Base-by-base conservation (phyloP, 352 stramenopile species). In the Globisporangium perplexum region DNA sequence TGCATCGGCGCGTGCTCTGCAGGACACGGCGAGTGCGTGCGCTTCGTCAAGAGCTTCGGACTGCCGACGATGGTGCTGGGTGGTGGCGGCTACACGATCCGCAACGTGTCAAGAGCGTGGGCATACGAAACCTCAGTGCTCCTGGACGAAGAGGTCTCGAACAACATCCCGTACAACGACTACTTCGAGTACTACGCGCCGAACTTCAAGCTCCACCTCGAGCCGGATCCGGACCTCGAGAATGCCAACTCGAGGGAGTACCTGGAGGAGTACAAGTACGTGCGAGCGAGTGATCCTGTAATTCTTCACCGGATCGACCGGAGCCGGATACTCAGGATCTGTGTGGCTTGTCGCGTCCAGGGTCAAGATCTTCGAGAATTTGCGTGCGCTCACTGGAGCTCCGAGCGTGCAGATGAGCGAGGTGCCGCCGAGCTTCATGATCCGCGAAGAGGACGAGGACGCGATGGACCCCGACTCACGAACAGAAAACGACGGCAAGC, bases 111-210 rank as follows among this genome's bases (percentile, higher is more conserved):
- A 5, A 80, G 83, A 30, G 69, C 67, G 12, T 93, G 82, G 80
- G 98, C 92, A 36, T 99, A 98, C 71, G 96, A 99, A 69, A 98
- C 96, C 17, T 87, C 91, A 5, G 83, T 98, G n/a, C 74, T 98
- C 23, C 80, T 97, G 18, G 94, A 90, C 35, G 88, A 96, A 39
- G 77, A 96, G 30, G 71, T 95, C 10, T 76, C 82, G 3, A 95
- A 99, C 59, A 89, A 98, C 11, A 98, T 99, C 68, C 97, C 97
- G 5, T 98, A 98, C 80, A 99, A 99, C 77, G 95, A 99, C 70
- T 99, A 99, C 79, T 99, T 98, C 73, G 97, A 99, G 72, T 99
- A 99, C 75, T 99, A 98, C 71, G 77, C 80, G 5, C 85, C 85
- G 24, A 83, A 71, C 36, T 95, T 93, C 60, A 95, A 95, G 57